phyloP scores from a whole-genome alignment of 2,329 filamentous ascomycete genomes.

The Colletotrichum eleusines region DNA sequence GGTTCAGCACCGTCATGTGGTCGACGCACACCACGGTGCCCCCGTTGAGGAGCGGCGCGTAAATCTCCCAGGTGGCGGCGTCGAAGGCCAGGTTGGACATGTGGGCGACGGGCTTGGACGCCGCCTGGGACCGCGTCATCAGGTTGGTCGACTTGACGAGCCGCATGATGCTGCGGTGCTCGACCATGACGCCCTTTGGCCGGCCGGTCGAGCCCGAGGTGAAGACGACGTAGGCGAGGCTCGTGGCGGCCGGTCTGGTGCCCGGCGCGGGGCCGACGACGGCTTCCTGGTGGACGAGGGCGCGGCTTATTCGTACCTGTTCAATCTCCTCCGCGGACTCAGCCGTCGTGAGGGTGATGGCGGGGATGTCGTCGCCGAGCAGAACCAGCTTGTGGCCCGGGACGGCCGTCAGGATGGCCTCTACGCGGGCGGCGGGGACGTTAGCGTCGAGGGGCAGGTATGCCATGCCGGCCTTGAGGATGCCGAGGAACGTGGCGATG shows the following conservation, averaged over 20 bases:
- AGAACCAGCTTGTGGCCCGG: constrained; percentile 29
- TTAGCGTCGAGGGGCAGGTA: constrained; percentile 44
- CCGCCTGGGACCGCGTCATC: neutral
- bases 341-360: neutral
- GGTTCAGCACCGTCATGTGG: constrained; percentile 35
- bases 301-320: constrained; percentile 1
- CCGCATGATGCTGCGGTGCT: constrained; percentile 41
- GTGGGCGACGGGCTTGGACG: neutral
- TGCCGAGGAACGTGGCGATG: constrained; percentile 36
- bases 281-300: neutral
- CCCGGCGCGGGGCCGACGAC: too few relatives aligned
- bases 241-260: constrained; percentile 30
- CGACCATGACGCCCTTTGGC: constrained; percentile 61
- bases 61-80: constrained; percentile 43
- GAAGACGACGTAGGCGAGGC: constrained; percentile 57
- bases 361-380: neutral
- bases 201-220: constrained; percentile 64
- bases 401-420: constrained; percentile 33
- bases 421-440: constrained; percentile 29
- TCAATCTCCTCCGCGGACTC: constrained; percentile 3
- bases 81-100: constrained; percentile 44
- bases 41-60: constrained; percentile 41
- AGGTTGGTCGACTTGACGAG: constrained; percentile 17
- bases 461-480: constrained; percentile 43
- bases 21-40: constrained; percentile 44